Base-by-base conservation (phyloP, 176 grass and related monocot genomes). In the Phragmites australis region DNA sequence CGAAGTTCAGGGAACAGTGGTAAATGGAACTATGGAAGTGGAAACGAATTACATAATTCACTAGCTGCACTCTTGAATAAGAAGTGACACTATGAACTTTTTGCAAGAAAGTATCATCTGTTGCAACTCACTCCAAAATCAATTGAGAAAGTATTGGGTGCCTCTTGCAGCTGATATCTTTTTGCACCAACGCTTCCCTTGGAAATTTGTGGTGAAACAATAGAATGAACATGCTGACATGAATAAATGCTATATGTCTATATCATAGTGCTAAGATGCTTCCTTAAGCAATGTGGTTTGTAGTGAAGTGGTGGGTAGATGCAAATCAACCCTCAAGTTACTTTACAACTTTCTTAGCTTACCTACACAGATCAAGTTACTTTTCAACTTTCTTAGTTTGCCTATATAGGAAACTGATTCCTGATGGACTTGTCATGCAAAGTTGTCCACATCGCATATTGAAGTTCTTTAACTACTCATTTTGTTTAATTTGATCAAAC, bases 1-100 rank as follows among this genome's bases (percentile, higher is more conserved):
- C 2, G 18, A 32, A 72, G 34, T 72, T 82, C 69, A 47, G 19
- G 25, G 44, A 50, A 61, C 14, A 37, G 3, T 68, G 31, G 49
- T 27, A 31, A 74, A 70, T 29, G 6, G 30, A 19, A 23, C 16
- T 47, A 57, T 42, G 9, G n/a, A 40, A 17, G 12, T 37, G 9
- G 61, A 76, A 45, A 68, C 57, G n/a, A 68, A 49, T 40, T 77
- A 69, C 14, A 23, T 10, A 10, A 68, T 31, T 72, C 2, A 60
- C 8, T 67, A 13, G 9, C 27, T 68, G 15, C 15, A 12, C 21
- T 39, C 7, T 53, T 74, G 45, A 42, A 25, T 32, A 72, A 5
- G 41, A 34, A 72, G 7, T 34, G 45, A 11, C 4, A 10, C 26
- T 13, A 49, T 32, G 46, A 4, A n/a, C 19, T 72, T 51, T 71